Evolutionary conservation across 2,329 filamentous ascomycete species (phyloP), one percentile per base, ranked within the genome.

Genomic region (Fusarium sp.): DNA sequence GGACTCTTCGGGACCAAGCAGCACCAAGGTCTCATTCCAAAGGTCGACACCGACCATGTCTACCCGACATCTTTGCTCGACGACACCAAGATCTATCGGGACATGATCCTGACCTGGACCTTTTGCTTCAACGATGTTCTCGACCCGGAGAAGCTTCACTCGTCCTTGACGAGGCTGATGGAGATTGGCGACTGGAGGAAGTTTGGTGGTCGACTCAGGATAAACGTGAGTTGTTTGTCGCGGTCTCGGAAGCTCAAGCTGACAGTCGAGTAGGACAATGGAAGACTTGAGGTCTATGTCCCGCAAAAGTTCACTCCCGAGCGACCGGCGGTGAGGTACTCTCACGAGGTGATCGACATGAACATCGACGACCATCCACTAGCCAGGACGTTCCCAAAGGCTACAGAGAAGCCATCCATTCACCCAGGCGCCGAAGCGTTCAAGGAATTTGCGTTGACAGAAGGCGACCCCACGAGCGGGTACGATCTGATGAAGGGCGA

Each of bases 121-220:
- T 75, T 85, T 31, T 75, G 77, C 5, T 87, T 86, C 67, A 80
- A 86, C 62, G 81, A 84, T 61, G 82, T 85, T 2, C 78, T 87
- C 4, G 83, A 87, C 55, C 68, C 78, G 0, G 70, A 80, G 0
- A 83, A 77, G 44, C 76, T 87, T 2, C 74, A 76, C 4, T 58
- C 44, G 3, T 72, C 82, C 0, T 72, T 87, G 3, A 71, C 75
- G 15, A 73, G 66, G 15, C 70, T 87, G 11, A 64, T 86, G 7
- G 77, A 82, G 13, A 80, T 78, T 15, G 82, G 80, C 1, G 81
- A 82, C 39, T 87, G 84, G 85, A 78, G 77, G 34, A 84, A 84
- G 65, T 66, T 87, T 2, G 84, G 83, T 0, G 85, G 82, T 10
- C 78, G 85, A 8, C 64, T 86, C 10, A 56, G 58, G 39, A 23